Percentiles rank a stretch among this genome's conserved stretches.
Conservation (phyloP, 2,329 filamentous ascomycete species). For the Fusarium sp. region DNA sequence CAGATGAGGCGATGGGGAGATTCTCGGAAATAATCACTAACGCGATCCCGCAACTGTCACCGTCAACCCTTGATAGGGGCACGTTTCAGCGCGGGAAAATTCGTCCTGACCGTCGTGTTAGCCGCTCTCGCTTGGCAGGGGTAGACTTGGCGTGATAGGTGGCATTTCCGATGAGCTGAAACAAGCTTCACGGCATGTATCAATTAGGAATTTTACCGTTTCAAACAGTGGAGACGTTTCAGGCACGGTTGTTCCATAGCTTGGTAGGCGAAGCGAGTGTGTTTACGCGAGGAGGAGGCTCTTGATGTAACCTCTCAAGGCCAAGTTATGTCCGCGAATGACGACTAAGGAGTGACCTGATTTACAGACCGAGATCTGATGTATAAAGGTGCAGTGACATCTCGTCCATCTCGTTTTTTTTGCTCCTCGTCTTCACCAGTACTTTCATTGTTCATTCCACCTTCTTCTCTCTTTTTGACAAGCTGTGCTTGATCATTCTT, state of each 20-base stretch:
- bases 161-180: constrained; percentile 30
- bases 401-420: background rate
- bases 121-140: constrained; percentile 1
- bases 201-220: constrained; percentile 34
- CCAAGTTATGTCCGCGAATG: constrained; percentile 18
- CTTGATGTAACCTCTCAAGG: background rate
- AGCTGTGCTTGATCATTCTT: constrained; percentile 44
- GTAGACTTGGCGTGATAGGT: constrained; percentile 19
- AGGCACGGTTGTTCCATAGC: background rate
- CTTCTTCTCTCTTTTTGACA: constrained; percentile 39
- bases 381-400: constrained; percentile 30
- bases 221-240: constrained; percentile 33
- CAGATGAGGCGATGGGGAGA: background rate
- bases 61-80: constrained; percentile 30
- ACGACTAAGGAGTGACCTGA: constrained; percentile 9
- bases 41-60: constrained; percentile 9
- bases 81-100: constrained; percentile 24
- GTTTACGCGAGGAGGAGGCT: constrained; percentile 3
- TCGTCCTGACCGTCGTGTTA: constrained; percentile 6
- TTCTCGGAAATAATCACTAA: background rate
- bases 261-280: background rate
- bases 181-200: constrained; percentile 23
- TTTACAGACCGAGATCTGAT: background rate
- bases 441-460: constrained; percentile 26
- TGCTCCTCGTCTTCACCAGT: constrained; percentile 27